Evolutionary conservation across 352 stramenopile species (phyloP).

Genomic region (Phytophthora cactorum): DNA sequence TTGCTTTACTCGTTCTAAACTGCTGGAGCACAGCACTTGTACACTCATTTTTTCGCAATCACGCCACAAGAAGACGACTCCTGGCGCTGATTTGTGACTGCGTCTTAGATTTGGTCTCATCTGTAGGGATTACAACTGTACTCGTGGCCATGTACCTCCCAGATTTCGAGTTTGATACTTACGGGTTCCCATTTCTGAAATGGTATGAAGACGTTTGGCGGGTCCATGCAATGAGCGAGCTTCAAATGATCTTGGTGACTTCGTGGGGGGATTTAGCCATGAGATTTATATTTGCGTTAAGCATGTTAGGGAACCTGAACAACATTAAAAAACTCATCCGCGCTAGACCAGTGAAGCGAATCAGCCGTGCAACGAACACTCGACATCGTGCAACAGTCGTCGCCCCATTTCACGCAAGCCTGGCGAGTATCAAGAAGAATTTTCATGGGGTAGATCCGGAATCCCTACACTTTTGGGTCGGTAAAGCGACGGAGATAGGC

Average conservation of each 20-base stretch:
- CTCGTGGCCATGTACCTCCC: constrained; percentile 27
- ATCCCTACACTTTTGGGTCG: constrained; percentile 18
- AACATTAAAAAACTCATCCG: constrained; percentile 40
- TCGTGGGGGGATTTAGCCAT: constrained; percentile 39
- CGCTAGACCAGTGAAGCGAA: constrained; percentile 7
- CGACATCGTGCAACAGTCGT: constrained; percentile 24
- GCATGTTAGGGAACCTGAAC: constrained; percentile 38
- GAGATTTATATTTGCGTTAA: constrained; percentile 35
- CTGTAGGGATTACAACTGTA: constrained; percentile 36
- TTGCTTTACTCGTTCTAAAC: constrained; percentile 34
- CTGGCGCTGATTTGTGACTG: constrained; percentile 43
- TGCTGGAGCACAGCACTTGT: constrained; percentile 48
- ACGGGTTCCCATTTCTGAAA: constrained; percentile 32
- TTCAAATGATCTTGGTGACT: constrained; percentile 46
- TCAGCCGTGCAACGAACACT: neutral
- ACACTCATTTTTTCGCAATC: constrained; percentile 27
- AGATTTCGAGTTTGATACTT: constrained; percentile 22
- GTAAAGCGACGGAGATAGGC: constrained; percentile 18
- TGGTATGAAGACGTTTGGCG: constrained; percentile 58
- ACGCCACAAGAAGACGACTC: constrained; percentile 20
- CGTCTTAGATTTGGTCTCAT: constrained; percentile 47
- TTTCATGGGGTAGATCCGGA: neutral
- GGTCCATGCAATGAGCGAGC: constrained; percentile 50
- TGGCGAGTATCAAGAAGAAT: constrained; percentile 10
- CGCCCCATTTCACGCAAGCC: constrained; percentile 24